Percentiles rank a stretch among this genome's conserved stretches.
These are phyloP conservation scores for Macrotyloma uniflorum DNA, from an alignment of 306 rosid species.

Conservation along the genomic window DNA sequence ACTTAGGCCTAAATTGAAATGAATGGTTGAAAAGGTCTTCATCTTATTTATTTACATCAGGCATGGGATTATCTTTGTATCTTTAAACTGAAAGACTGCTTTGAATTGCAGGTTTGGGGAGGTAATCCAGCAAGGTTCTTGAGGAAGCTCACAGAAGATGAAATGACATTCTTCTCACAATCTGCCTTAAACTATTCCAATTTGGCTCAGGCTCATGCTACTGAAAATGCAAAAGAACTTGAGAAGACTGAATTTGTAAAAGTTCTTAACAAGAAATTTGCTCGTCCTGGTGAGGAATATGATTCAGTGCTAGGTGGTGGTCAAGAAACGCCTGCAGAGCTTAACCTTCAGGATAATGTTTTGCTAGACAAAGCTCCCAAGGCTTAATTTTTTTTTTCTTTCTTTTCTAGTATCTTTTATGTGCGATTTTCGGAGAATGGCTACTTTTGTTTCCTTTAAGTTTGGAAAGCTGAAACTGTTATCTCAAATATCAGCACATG, in stretches of 20 bases:
- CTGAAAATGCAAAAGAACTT: slow-evolving; percentile 76
- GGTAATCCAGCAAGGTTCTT: slow-evolving; percentile 95
- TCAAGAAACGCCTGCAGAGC: slow-evolving; percentile 64
- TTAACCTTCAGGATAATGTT: slow-evolving; percentile 56
- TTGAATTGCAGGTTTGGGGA: slow-evolving; percentile 82
- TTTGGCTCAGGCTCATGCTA: slow-evolving; percentile 93
- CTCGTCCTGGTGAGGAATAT: slow-evolving; percentile 64
- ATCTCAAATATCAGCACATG: slow-evolving; percentile 42
- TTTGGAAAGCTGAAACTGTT: slow-evolving; percentile 49
- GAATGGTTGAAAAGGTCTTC: slow-evolving; percentile 23
- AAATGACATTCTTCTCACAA: slow-evolving; percentile 85
- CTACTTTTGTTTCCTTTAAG: slow-evolving; percentile 62
- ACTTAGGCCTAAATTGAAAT: slow-evolving; percentile 4
- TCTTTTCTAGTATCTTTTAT: slow-evolving; percentile 35
- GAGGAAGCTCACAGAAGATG: slow-evolving; percentile 93
- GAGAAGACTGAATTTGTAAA: slow-evolving; percentile 80
- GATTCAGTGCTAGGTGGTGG: slow-evolving; percentile 61
- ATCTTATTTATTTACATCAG: background rate
- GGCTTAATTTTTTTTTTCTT: slow-evolving; percentile 45
- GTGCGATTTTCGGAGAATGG: slow-evolving; percentile 46
- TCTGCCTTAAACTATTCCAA: slow-evolving; percentile 82
- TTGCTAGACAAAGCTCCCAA: slow-evolving; percentile 56
- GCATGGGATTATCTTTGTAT: background rate
- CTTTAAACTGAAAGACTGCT: background rate
- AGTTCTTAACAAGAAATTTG: slow-evolving; percentile 78